phyloP scores from a whole-genome alignment of 108 stramenopile genomes.

The Asterionellopsis glacialis region DNA sequence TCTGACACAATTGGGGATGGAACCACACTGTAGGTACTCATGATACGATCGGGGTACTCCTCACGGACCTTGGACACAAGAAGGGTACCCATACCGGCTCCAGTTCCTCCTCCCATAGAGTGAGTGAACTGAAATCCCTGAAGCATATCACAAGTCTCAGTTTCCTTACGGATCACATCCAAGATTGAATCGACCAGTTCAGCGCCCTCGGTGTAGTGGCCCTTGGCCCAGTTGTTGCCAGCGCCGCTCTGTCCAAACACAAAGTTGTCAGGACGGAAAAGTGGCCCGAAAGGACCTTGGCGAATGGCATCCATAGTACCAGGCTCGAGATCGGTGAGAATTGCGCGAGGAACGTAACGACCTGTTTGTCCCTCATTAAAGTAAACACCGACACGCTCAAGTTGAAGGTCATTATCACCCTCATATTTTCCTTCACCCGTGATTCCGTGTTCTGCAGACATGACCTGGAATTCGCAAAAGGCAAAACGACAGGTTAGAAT shows the following conservation, averaged over 20 bases:
- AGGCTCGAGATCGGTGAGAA: slow-evolving; percentile 90
- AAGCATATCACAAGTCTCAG: slow-evolving; percentile 85
- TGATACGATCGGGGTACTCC: slow-evolving; percentile 94
- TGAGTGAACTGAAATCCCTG: slow-evolving; percentile 91
- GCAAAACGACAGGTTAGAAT: not conserved
- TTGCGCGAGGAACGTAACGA: slow-evolving; percentile 90
- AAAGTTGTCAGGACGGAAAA: slow-evolving; percentile 97
- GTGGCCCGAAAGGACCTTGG: slow-evolving; percentile 61
- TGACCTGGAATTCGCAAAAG: slow-evolving; percentile 70
- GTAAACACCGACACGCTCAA: slow-evolving; percentile 81
- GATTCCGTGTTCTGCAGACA: slow-evolving; percentile 89
- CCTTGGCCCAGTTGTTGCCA: slow-evolving; percentile 95
- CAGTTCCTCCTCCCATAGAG: slow-evolving; percentile 93
- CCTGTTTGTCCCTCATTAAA: slow-evolving; percentile 85
- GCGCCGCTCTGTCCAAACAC: slow-evolving; percentile 92
- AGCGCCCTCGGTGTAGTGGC: slow-evolving; percentile 96
- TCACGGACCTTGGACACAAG: slow-evolving; percentile 94
- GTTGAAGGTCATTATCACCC: slow-evolving; percentile 74
- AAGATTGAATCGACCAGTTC: slow-evolving; percentile 93
- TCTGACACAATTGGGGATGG: slow-evolving; percentile 96
- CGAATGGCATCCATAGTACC: slow-evolving; percentile 92
- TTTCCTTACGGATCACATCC: slow-evolving; percentile 93
- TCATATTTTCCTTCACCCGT: slow-evolving; percentile 47
- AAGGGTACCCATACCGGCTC: slow-evolving; percentile 92
- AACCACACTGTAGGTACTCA: slow-evolving; percentile 88